These are phyloP conservation scores for Russula lepida DNA, from an alignment of 768 basidiomycete genomes.

Conservation along the genomic window DNA sequence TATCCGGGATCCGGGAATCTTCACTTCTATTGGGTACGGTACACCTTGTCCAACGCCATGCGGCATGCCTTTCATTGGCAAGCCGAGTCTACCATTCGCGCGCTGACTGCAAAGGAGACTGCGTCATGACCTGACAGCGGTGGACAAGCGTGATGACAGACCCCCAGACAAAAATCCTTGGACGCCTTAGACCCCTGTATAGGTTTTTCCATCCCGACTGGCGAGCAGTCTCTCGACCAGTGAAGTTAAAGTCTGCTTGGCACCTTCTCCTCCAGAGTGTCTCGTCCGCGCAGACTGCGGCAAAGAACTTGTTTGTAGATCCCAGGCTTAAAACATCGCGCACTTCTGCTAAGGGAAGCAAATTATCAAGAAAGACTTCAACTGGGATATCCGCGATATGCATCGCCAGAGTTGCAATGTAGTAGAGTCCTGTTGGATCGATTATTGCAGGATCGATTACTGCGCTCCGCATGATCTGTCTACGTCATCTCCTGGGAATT, in stretches of 20 bases:
- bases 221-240: conserved; percentile 61
- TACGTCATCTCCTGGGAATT: background rate
- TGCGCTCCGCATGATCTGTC: background rate
- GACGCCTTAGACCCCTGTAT: conserved; percentile 59
- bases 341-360: conserved; percentile 50
- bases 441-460: no score
- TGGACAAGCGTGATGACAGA: conserved; percentile 27
- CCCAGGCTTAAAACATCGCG: conserved; percentile 50
- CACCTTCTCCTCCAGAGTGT: conserved; percentile 72
- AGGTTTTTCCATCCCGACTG: conserved; percentile 73
- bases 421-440: background rate
- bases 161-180: conserved; percentile 52
- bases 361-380: conserved; percentile 69
- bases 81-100: conserved; percentile 56
- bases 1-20: conserved; percentile 51
- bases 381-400: conserved; percentile 51
- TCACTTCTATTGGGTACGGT: conserved; percentile 58
- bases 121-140: background rate
- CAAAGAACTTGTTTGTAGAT: conserved; percentile 58
- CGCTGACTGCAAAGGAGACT: conserved; percentile 40
- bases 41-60: conserved; percentile 34
- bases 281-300: conserved; percentile 55
- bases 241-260: conserved; percentile 68
- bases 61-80: conserved; percentile 33
- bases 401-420: conserved; percentile 26